Base-by-base conservation (phyloP, 305 asterid genomes). In the Fraxinus greggii region DNA sequence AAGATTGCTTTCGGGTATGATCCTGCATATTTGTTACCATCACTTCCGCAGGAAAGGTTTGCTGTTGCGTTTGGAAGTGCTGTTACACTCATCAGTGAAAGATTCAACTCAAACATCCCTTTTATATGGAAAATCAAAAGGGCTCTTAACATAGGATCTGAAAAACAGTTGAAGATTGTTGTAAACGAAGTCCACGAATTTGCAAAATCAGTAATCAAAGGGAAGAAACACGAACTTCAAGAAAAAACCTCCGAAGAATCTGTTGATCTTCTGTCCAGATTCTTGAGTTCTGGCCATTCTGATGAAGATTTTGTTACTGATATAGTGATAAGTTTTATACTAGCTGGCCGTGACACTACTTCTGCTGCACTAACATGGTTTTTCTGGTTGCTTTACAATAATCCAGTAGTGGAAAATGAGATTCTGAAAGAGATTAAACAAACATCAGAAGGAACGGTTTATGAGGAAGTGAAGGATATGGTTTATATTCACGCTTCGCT, bases 331-430 rank as follows among this genome's bases (percentile, higher is more conserved):
- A 89, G 91, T 76, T 92, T 92, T 81, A 89, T 89, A 13, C 17
- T 90, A 12, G 94, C 95, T 0, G 95, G 95, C 0, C 86, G 92
- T 6, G 94, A 90, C 84, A 86, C 94, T 0, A 81, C 93, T 0
- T 90, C 95, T 4, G 91, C 94, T 0, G 92, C 97, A 13, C 32
- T 93, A 79, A 89, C 96, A 6, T 93, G 97, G 97, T 91, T 90
- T 12, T 91, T 91, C 83, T 91, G 91, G 92, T 48, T 89, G 72
- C 10, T 90, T 6, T 79, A 67, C 2, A 23, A 78, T 1, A 42
- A 89, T 7, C 94, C 89, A 12, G 76, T 65, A 4, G 92, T 84
- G 3, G 94, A 90, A 76, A 45, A 19, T 1, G 84, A 81, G 63
- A 83, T 92, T 15, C 3, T 91, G 13, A 17, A 10, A 12, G 95